Base-by-base conservation (phyloP, 1,139 yeast species). In the Nadsonia commutata region DNA sequence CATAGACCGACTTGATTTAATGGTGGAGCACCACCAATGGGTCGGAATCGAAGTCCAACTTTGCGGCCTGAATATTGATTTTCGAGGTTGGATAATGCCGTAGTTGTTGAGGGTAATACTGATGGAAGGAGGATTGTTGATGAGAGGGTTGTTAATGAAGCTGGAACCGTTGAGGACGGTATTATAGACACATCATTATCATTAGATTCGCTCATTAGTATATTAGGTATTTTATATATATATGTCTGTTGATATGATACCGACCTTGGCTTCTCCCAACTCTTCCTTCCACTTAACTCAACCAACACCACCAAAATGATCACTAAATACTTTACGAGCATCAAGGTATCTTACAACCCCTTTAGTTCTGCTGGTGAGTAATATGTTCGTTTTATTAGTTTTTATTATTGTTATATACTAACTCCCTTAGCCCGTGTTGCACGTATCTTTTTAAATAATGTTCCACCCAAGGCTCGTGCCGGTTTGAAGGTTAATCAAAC, bases 281-380 rank as follows among this genome's bases (percentile, higher is more conserved):
- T n/a, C n/a, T n/a, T n/a, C n/a, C n/a, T n/a, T n/a, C n/a, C n/a
- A n/a, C n/a, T n/a, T n/a, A n/a, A n/a, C n/a, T n/a, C n/a, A n/a
- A n/a, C n/a, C n/a, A n/a, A n/a, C n/a, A n/a, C 20, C 18, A 27
- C 33, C 44, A 36, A 19, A n/a, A 84, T 85, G 95, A 80, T 85
- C 54, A 85, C 94, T 40, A 83, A 83, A 63, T 84, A 80, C 64
- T 82, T 85, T 62, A 68, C 83, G 33, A 78, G 76, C 54, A 84
- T 83, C 13, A 66, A 69, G 39, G 84, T 85, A 40, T 77, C 70
- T 57, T 84, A 84, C 67, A 77, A 82, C 58, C 95, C 95, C 0
- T 72, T 83, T 49, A 73, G 78, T 0, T 62, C 70, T 36, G 82
- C 80, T 51, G 72, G 76, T 71, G n/a, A n/a, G n/a, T n/a, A n/a